Base-by-base conservation (phyloP, 2,329 filamentous ascomycete species). In the Chaetomium sp. region DNA sequence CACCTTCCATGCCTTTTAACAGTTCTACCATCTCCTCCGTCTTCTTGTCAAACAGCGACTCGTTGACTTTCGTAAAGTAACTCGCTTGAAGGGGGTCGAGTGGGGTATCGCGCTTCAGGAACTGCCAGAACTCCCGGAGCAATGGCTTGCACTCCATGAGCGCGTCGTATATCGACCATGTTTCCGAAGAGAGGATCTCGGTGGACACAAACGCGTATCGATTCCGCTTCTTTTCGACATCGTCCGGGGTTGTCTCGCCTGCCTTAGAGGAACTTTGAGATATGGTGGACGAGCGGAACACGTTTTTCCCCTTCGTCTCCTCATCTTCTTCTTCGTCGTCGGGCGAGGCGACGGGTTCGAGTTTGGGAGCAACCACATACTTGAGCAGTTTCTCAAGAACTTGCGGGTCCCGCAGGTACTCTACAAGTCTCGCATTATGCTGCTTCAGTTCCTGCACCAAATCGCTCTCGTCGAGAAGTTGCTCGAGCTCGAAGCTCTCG, bases 51-150 rank as follows among this genome's bases (percentile, higher is more conserved):
- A 99, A 87, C 19, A 99, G 76, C n/a, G 90, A 88, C 74, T 99
- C 94, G 71, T 97, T 97, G 68, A 99, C 91, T 70, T 97, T 99
- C 54, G 92, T 96, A 70, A 99, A 99, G 70, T 99, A 99, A 67
- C 91, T 91, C 14, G 94, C 92, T 72, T 97, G 92, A 5, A 96
- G 80, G 40, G 92, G 88, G 69, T 97, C 92, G 54, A 99, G 80
- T 2, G 92, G 89, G 9, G 89, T 81, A n/a, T 89, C 82, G 54
- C 86, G 82, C 68, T 87, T 87, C 64, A 99, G 74, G 70, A 96
- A 99, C 48, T 84, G 78, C 94, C 94, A 99, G 71, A 99, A 97
- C 62, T 87, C 82, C 65, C 84, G 84, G 64, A 99, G 74, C 59
- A 91, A 80, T 45, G 83, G 76, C 54, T 86, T 85, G 70, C 91